These are phyloP conservation scores for Hordeum pubiflorum DNA, from an alignment of 202 grass and related monocot genomes.

Conservation along the genomic window DNA sequence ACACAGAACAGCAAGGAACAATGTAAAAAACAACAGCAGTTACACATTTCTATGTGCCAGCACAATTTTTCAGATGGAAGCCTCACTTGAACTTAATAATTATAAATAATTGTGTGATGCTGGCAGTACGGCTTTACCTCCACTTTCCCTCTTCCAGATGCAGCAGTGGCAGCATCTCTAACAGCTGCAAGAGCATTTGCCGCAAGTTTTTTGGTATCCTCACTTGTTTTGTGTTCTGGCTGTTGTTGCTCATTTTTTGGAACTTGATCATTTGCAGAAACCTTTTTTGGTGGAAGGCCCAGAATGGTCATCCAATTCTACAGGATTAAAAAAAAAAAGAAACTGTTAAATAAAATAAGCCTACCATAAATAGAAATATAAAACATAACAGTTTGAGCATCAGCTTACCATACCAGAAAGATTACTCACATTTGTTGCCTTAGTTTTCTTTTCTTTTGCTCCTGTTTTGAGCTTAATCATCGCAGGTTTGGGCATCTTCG, in stretches of 20 bases:
- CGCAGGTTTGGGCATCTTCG: slow-evolving; percentile 47
- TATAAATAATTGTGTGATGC: neutral
- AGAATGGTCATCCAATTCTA: slow-evolving; percentile 84
- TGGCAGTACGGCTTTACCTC: slow-evolving; percentile 38
- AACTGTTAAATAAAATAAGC: neutral
- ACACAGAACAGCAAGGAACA: neutral
- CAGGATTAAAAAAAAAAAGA: neutral
- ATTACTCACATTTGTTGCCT: slow-evolving; percentile 52
- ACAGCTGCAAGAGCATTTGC: slow-evolving; percentile 78
- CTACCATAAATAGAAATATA: neutral
- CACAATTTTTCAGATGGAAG: neutral
- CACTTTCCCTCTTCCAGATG: slow-evolving; percentile 81
- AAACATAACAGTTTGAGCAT: neutral
- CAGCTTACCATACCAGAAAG: neutral
- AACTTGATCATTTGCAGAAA: slow-evolving; percentile 14
- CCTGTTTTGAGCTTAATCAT: slow-evolving; percentile 50
- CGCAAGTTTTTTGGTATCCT: slow-evolving; percentile 74
- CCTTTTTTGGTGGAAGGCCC: slow-evolving; percentile 54
- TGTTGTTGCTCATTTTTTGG: slow-evolving; percentile 32
- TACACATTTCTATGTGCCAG: too few species aligned
- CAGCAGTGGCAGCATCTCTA: slow-evolving; percentile 41
- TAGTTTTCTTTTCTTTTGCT: slow-evolving; percentile 51
- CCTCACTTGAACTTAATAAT: neutral
- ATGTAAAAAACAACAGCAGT: neutral
- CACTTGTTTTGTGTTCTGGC: slow-evolving; percentile 40